phyloP scores from a whole-genome alignment of 805 yeast species.

The Yarrowia hollandica region DNA sequence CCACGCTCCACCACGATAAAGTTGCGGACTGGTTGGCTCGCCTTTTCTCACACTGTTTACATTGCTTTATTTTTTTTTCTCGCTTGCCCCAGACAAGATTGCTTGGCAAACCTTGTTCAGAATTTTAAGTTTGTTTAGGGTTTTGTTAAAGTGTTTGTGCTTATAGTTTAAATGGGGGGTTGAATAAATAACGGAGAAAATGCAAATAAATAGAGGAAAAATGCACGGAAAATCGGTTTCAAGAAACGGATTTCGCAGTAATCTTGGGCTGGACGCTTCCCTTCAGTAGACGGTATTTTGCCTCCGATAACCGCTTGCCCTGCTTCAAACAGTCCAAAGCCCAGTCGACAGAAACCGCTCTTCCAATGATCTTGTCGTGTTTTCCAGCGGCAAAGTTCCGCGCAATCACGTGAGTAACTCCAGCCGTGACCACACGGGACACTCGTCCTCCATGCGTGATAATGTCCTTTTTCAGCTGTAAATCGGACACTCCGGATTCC shows the following conservation, averaged over 20 bases:
- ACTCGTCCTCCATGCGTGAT: slow-evolving; percentile 16
- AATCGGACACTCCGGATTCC: slow-evolving; percentile 5
- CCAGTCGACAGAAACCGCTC: slow-evolving; percentile 9
- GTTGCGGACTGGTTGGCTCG: too few relatives aligned
- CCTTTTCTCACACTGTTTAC: background rate
- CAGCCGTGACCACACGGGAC: background rate
- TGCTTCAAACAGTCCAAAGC: slow-evolving; percentile 17
- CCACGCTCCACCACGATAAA: too few relatives aligned
- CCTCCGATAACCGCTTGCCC: slow-evolving; percentile 1
- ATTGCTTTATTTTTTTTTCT: background rate
- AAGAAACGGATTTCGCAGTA: too few relatives aligned
- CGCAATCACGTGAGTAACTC: slow-evolving; percentile 25
- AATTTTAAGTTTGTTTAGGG: background rate
- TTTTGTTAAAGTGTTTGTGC: too few relatives aligned
- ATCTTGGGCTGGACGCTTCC: background rate
- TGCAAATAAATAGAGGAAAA: background rate
- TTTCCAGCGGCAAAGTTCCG: slow-evolving; percentile 19
- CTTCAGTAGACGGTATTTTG: background rate
- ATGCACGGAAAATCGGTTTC: too few relatives aligned
- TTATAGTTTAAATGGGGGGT: too few relatives aligned
- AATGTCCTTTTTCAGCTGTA: slow-evolving; percentile 26
- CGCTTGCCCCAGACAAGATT: slow-evolving; percentile 2
- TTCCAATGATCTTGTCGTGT: background rate
- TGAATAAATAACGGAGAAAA: too few relatives aligned
- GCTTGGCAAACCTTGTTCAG: slow-evolving; percentile 1